Evolutionary conservation across 805 yeast genomes (phyloP).

Genomic region (Candida palmyrensis): DNA sequence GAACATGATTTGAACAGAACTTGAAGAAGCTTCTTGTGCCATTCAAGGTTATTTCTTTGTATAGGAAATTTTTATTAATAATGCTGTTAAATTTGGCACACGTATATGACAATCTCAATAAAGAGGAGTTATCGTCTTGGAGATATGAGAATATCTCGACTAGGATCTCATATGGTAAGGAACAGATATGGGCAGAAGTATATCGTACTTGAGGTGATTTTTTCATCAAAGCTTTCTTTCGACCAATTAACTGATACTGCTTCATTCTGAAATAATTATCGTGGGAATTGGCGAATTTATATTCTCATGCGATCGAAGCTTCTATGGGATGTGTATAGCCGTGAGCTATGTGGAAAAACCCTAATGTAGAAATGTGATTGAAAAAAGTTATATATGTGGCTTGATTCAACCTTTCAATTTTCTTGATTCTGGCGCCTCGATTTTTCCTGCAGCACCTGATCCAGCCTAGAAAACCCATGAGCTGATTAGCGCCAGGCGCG

Average conservation of each 20-base stretch:
- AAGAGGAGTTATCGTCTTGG: constrained; percentile 13
- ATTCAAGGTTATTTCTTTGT: constrained; percentile 25
- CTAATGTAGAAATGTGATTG: no score
- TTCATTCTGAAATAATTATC: no score
- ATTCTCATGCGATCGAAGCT: no score
- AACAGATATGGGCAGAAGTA: constrained; percentile 27
- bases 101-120: constrained; percentile 23
- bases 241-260: constrained; percentile 39
- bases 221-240: constrained; percentile 18
- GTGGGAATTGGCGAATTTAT: no score
- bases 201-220: constrained; percentile 13
- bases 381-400: no score
- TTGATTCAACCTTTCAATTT: no score
- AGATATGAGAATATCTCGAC: constrained; percentile 26
- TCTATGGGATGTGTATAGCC: no score
- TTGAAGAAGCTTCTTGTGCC: constrained; percentile 23
- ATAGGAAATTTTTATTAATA: constrained; percentile 33
- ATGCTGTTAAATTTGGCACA: constrained; percentile 33
- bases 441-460: no score
- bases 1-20: constrained; percentile 30
- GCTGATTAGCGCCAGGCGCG: no score
- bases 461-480: no score
- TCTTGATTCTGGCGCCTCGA: no score
- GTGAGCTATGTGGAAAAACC: no score
- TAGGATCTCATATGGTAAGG: constrained; percentile 41